Evolutionary conservation across 1,139 yeast species (phyloP).

Genomic region (Martiniozyma asiatica): DNA sequence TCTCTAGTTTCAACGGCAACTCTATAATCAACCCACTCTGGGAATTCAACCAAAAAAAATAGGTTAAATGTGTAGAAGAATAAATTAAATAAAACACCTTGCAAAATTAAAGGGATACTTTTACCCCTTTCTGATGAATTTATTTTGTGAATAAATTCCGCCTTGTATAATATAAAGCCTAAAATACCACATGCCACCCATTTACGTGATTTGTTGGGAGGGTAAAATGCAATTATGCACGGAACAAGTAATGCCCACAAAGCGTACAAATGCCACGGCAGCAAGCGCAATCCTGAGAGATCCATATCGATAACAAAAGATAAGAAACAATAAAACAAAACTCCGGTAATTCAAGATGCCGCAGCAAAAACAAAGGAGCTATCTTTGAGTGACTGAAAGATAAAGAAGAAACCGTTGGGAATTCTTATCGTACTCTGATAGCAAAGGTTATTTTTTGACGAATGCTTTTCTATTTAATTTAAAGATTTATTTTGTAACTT

Average conservation of each 20-base stretch:
- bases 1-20: constrained; percentile 7
- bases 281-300: too few species aligned
- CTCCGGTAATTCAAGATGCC: too few species aligned
- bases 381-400: too few species aligned
- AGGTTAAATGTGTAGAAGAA: constrained; percentile 10
- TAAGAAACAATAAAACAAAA: too few species aligned
- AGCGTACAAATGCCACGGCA: neutral
- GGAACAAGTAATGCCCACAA: neutral
- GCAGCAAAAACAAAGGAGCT: too few species aligned
- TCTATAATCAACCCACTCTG: constrained; percentile 11
- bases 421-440: too few species aligned
- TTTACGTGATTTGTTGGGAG: constrained; percentile 10
- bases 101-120: constrained; percentile 8
- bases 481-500: too few species aligned
- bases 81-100: constrained; percentile 9
- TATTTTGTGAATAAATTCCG: constrained; percentile 5
- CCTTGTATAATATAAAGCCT: constrained; percentile 6
- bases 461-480: too few species aligned
- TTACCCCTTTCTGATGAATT: neutral
- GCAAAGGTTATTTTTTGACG: too few species aligned
- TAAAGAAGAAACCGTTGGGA: too few species aligned
- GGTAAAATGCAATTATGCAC: constrained; percentile 1
- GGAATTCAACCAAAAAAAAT: constrained; percentile 11
- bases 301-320: too few species aligned
- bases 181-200: constrained; percentile 8